Base-by-base conservation (phyloP, 129 eudicot species). In the Artemisia argyi region DNA sequence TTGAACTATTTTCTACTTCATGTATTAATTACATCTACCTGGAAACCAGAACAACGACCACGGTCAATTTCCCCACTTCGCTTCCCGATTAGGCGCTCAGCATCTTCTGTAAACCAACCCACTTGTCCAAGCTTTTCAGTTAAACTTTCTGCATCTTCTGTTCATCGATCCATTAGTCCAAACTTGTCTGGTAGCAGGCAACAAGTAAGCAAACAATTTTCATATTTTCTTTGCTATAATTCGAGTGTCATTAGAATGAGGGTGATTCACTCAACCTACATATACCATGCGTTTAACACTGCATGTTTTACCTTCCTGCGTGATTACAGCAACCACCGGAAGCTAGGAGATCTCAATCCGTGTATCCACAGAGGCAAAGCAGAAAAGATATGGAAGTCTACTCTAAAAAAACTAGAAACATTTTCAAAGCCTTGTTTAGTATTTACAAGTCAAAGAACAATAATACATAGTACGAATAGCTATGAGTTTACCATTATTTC, bases 31-130 rank as follows among this genome's bases (percentile, higher is more conserved):
- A 42, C 3, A 3, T 20, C 26, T 55, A 44, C 61, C 46, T 71
- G 66, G 42, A 71, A 69, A 78, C 72, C 81, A 87, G 91, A 79
- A 66, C 83, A 78, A 46, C 68, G 62, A 64, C 44, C 82, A 79
- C 76, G 88, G 17, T 73, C 96, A 75, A 75, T 60, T 67, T 86
- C 96, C 71, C 96, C 95, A 2, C 82, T 68, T 70, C 80, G 83
- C 20, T 83, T 89, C 62, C 66, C 83, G 46, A 78, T 85, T 49
- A 79, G 67, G 78, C 84, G 96, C 16, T 77, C 96, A 9, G 90
- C 55, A 19, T 92, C 91, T 12, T 71, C 82, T 58, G 82, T 70
- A 14, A 72, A 65, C 28, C 76, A 91, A 76, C 76, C 91, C 28
- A 79, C 61, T 59, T 77, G 83, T 65, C 86, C 89, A 15, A 85